Percentiles rank a stretch among this genome's conserved stretches.
These are phyloP conservation scores for Russula lepida DNA, from an alignment of 768 basidiomycete genomes.

Conservation along the genomic window DNA sequence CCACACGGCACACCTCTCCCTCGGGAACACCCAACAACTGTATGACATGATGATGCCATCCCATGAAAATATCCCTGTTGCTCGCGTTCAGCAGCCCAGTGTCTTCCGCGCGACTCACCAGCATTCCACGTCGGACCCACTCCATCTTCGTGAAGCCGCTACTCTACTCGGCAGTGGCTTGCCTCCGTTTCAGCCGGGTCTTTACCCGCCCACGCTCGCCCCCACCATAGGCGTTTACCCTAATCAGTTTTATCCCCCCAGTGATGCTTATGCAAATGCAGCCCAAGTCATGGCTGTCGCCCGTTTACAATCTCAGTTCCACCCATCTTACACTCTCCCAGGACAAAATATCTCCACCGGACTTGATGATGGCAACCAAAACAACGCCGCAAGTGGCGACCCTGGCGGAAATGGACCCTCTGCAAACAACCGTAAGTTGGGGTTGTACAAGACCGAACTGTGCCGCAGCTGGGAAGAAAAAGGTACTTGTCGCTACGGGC, in stretches of 20 bases:
- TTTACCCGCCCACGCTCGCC: slow-evolving; percentile 46
- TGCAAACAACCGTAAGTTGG: slow-evolving; percentile 85
- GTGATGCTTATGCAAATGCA: slow-evolving; percentile 46
- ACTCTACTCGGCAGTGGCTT: slow-evolving; percentile 51
- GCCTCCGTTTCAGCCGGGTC: slow-evolving; percentile 47
- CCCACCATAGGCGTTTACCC: slow-evolving; percentile 52
- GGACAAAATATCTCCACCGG: slow-evolving; percentile 10
- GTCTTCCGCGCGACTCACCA: slow-evolving; percentile 69
- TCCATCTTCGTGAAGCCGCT: slow-evolving; percentile 63
- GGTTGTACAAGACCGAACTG: slow-evolving; percentile 84
- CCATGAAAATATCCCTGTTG: slow-evolving; percentile 53
- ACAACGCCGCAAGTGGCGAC: slow-evolving; percentile 26
- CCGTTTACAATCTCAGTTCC: slow-evolving; percentile 48
- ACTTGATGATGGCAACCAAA: slow-evolving; percentile 7
- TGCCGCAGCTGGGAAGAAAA: slow-evolving; percentile 93
- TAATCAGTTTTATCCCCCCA: slow-evolving; percentile 59
- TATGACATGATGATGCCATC: slow-evolving; percentile 62
- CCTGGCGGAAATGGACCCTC: slow-evolving; percentile 57
- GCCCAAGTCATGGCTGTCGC: slow-evolving; percentile 48
- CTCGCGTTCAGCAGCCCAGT: slow-evolving; percentile 71
- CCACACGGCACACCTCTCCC: slow-evolving; percentile 59
- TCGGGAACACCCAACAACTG: slow-evolving; percentile 67
- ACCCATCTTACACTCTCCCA: slow-evolving; percentile 42
- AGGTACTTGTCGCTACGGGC: slow-evolving; percentile 73
- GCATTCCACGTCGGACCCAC: slow-evolving; percentile 78